Percentiles rank a stretch among this genome's conserved stretches.
Conservation (phyloP, 2,329 filamentous ascomycete genomes). For the Ophiostoma tasmaniense region DNA sequence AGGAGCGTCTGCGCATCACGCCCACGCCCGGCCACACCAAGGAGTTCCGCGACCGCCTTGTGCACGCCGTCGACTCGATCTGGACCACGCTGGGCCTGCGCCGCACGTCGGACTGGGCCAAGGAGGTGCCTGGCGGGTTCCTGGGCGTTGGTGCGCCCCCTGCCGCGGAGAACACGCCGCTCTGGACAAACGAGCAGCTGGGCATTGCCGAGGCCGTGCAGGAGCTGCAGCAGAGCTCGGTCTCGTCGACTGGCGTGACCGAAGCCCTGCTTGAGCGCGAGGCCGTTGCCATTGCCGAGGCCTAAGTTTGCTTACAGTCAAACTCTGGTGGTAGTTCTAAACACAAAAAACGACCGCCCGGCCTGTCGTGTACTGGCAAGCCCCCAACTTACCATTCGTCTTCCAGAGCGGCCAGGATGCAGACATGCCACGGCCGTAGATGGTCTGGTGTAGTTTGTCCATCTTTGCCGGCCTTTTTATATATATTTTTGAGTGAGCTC, state of each 20-base stretch:
- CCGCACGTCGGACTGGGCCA: slow-evolving; percentile 85
- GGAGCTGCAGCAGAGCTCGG: slow-evolving; percentile 42
- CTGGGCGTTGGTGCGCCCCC: slow-evolving; percentile 78
- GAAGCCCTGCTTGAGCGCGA: slow-evolving; percentile 53
- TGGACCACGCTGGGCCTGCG: slow-evolving; percentile 86
- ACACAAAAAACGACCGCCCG: no score
- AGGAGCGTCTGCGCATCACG: slow-evolving; percentile 91
- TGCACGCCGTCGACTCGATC: slow-evolving; percentile 74
- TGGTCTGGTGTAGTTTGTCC: no score
- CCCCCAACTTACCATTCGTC: no score
- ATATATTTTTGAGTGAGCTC: no score
- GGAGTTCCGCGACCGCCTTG: slow-evolving; percentile 76
- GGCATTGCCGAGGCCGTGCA: slow-evolving; percentile 59
- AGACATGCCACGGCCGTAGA: no score
- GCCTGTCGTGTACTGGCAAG: no score
- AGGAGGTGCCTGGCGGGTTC: slow-evolving; percentile 67
- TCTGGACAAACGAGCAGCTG: slow-evolving; percentile 89
- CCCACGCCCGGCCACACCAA: slow-evolving; percentile 87
- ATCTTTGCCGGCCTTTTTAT: no score
- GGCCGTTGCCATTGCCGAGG: slow-evolving; percentile 15
- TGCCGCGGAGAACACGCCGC: slow-evolving; percentile 54
- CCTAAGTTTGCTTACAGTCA: neutral
- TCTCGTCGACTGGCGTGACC: slow-evolving; percentile 40
- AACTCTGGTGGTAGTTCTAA: neutral
- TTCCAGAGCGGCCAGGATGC: no score